Evolutionary conservation across 768 basidiomycete genomes (phyloP), one percentile per base, ranked within the genome.

Genomic region (Naganishia vishniacii): DNA sequence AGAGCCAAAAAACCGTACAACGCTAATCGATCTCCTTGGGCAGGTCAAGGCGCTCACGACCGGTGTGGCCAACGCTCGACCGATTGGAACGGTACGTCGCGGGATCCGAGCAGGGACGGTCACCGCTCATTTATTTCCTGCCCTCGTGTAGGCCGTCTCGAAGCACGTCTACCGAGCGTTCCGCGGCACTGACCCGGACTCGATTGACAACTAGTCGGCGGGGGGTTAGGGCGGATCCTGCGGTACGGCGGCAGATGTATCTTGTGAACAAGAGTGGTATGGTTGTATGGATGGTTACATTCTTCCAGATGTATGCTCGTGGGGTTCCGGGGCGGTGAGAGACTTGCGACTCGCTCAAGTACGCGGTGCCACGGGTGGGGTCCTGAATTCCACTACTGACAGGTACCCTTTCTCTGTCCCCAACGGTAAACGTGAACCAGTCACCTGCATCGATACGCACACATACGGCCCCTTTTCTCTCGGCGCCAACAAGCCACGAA

Each of bases 11-110:
- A 15, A 11, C 3, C 25, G 58, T 26, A 26, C 26, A 8, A 29
- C 25, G 18, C n/a, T 31, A 23, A 28, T 12, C 13, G 20, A 11
- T 40, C 7, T 34, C 1, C 25, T 31, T 26, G 29, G 15, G 26
- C 46, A 65, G 64, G 64, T 65, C 26, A 42, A 47, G 25, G 45
- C 59, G 9, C n/a, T 60, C 7, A 61, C 46, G n/a, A 65, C 58
- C 13, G 64, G 64, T 12, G 64, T 65, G 15, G 56, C 59, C 5
- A 65, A 61, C n/a, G 42, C 59, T 26, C 32, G 59, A 42, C 46
- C 46, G n/a, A 28, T 65, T 12, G 64, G 64, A 41, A 40, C 25
- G 34, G 61, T 62, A 47, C 18, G 61, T 49, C 18, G 8, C 20
- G 23, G 6, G 4, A 25, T 56, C 20, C n/a, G 15, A 7, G 2